Percentiles rank a stretch among this genome's conserved stretches.
These are phyloP conservation scores for Penicillium sp. DNA, from an alignment of 2,329 filamentous ascomycete genomes.

Conservation along the genomic window DNA sequence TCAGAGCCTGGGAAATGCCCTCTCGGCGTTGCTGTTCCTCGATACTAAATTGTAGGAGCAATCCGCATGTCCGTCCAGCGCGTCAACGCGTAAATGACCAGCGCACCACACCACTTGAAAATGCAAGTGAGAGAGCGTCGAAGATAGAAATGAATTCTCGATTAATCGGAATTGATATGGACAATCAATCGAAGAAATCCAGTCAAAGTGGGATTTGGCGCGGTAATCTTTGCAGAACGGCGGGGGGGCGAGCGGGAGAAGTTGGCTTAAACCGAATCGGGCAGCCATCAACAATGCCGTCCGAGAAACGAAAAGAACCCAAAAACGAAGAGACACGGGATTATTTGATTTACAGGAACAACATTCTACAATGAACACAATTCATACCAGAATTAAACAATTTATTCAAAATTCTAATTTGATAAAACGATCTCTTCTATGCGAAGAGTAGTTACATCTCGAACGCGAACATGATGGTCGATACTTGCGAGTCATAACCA, in stretches of 20 bases:
- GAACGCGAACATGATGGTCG: background rate
- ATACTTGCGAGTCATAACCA: background rate
- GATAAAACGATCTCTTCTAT: background rate
- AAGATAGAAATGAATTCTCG: too few species aligned
- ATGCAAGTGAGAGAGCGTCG: background rate
- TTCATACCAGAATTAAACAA: constrained; percentile 3
- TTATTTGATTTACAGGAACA: too few species aligned
- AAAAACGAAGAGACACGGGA: background rate
- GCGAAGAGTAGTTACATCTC: background rate
- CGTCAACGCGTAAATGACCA: constrained; percentile 11
- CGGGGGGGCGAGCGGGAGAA: constrained; percentile 16
- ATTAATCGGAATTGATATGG: background rate
- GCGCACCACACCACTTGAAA: constrained; percentile 4
- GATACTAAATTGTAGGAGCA: background rate
- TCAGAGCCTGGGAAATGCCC: background rate
- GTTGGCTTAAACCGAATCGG: constrained; percentile 24
- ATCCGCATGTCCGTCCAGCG: constrained; percentile 5
- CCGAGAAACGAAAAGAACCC: background rate
- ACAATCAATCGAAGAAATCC: background rate
- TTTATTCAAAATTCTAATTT: constrained; percentile 1
- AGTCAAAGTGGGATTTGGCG: background rate
- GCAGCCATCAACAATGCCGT: constrained; percentile 23
- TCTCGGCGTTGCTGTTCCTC: background rate
- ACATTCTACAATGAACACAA: too few species aligned
- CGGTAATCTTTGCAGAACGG: constrained; percentile 16